These are phyloP conservation scores for Papiliotrema laurentii DNA, from an alignment of 1,284 basidiomycete genomes.

Conservation along the genomic window DNA sequence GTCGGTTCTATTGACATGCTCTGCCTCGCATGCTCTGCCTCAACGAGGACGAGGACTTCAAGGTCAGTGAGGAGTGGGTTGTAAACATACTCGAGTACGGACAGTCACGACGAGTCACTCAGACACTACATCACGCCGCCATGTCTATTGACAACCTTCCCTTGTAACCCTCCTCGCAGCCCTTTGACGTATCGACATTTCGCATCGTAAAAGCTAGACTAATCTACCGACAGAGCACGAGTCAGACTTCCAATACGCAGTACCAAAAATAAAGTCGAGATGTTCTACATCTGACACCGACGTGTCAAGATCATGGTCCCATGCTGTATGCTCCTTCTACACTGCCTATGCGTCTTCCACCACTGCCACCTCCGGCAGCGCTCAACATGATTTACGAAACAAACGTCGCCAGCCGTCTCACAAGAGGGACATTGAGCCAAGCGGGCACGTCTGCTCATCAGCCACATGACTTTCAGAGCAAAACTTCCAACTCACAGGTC, in stretches of 20 bases:
- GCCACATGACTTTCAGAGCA: neutral
- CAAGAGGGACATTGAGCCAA: slow-evolving; percentile 19
- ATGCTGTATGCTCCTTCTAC: neutral
- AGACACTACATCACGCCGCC: neutral
- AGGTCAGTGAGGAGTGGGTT: neutral
- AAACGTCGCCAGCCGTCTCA: slow-evolving; percentile 17
- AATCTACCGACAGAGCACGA: no score
- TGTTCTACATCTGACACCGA: no score
- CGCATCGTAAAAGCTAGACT: no score
- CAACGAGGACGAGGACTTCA: neutral
- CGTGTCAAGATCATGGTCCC: neutral
- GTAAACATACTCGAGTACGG: neutral
- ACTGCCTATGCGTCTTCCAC: neutral
- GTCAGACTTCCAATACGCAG: no score
- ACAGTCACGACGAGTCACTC: neutral
- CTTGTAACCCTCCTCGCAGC: neutral
- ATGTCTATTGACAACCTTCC: neutral
- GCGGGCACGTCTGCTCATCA: slow-evolving; percentile 18
- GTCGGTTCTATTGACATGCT: slow-evolving; percentile 16
- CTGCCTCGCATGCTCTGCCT: no score
- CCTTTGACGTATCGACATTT: no score
- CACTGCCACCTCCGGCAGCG: neutral
- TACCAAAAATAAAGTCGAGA: no score
- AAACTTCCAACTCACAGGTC: slow-evolving; percentile 38
- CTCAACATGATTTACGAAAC: slow-evolving; percentile 9